Base-by-base conservation (phyloP, 768 basidiomycete species). In the Suillus ampliporus region DNA sequence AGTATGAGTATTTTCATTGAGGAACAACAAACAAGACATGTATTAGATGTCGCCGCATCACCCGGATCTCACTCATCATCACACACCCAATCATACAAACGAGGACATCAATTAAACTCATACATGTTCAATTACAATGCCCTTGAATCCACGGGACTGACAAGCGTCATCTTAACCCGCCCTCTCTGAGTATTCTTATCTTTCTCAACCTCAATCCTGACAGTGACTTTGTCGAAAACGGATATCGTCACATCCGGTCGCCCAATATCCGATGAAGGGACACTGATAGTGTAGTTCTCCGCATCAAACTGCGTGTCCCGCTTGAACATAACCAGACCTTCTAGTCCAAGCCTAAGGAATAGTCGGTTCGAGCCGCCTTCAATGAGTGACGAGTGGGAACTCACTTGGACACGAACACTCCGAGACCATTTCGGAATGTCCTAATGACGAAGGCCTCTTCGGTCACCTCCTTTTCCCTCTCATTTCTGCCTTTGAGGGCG, bases 331-430 rank as follows among this genome's bases (percentile, higher is more conserved):
- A 99, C 89, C 31, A 99, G 79, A 0, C 97, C 97, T 76, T 98
- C 96, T 56, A 99, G 84, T 5, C 97, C 97, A 58, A 97, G 84
- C 72, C 95, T 97, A 69, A 58, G 15, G n/a, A 17, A 63, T 9
- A 21, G 52, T 57, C 26, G 10, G 13, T 11, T 2, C 14, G 28
- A 10, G 14, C 14, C 23, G 15, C 53, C n/a, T 57, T 35, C 44
- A 40, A n/a, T 19, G 28, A 15, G 0, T 23, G 37, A 26, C 21
- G 37, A 40, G 10, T 40, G 14, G 46, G 43, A 10, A 81, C 94
- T 74, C 67, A 98, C 97, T 90, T 89, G 37, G 89, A 93, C 35
- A 99, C 95, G 67, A 97, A 99, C 41, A 99, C 97, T n/a, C 94
- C 92, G 37, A 99, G 76, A 0, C 97, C 97, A 74, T 99, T 99